Evolutionary conservation across 768 basidiomycete genomes (phyloP), one percentile per base, ranked within the genome.

Genomic region (Suillus hirtellus): DNA sequence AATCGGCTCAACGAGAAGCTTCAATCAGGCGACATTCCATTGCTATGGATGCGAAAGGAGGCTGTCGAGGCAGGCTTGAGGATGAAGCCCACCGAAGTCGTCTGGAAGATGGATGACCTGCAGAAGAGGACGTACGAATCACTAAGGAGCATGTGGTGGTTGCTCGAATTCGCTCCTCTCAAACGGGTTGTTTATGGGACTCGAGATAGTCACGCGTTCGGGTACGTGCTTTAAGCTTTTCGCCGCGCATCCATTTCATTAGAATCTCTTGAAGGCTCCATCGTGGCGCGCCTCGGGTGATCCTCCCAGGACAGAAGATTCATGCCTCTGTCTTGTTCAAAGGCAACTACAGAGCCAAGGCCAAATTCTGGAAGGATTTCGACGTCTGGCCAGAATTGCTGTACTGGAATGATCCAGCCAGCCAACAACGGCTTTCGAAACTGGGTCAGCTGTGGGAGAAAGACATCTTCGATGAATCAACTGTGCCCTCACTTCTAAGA

Each of bases 11-110:
- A 31, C 31, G 31, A 31, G 31, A 31, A 31, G 31, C 31, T 31
- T 31, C 31, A 31, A 31, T 31, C 31, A 31, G 31, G 31, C 31
- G 68, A 71, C 35, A 69, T 73, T 40, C 71, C 75, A 1, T 47
- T 75, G 14, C 31, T 75, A 27, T 75, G 73, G 73, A 75, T 75
- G 75, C 69, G 73, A 1, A 68, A 68, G 54, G 72, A 75, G 61
- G 73, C 73, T 37, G 64, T 73, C 15, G 34, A 60, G 24, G 73
- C 67, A 6, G 74, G 68, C 31, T 31, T 31, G 31, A 31, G 31
- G 31, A 31, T 31, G 21, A 54, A 61, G 19, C 56, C 21, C 19
- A 31, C 46, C 12, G 55, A 58, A 14, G 49, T 59, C 7, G 50
- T 55, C 27, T 65, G 64, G 64, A 34, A 56, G 4, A 38, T 55